These are phyloP conservation scores for Grifola frondosa DNA, from an alignment of 1,284 basidiomycete species.

Conservation along the genomic window DNA sequence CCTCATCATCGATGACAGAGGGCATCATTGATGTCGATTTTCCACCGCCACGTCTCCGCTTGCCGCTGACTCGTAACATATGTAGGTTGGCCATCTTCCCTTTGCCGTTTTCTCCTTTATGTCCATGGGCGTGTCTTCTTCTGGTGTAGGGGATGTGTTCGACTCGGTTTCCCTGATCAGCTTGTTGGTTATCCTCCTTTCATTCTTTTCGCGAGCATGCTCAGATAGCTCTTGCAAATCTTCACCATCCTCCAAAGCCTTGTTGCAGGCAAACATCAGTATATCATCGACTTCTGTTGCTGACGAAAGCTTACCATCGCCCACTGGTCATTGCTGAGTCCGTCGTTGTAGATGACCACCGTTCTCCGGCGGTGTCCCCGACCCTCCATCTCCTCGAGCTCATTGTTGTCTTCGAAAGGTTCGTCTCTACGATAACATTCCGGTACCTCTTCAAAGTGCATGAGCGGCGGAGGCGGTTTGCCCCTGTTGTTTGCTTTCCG, in stretches of 20 bases:
- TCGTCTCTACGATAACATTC: conserved; percentile 87
- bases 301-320: conserved; percentile 56
- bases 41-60: conserved; percentile 63
- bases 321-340: conserved; percentile 94
- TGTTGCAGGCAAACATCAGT: no score
- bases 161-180: conserved; percentile 30
- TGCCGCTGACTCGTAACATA: conserved; percentile 43
- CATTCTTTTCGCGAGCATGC: conserved; percentile 56
- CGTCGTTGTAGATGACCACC: conserved; percentile 91
- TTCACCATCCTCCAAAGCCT: conserved; percentile 85
- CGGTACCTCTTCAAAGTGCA: conserved; percentile 88
- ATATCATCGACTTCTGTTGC: no score
- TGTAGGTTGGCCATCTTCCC: conserved; percentile 52
- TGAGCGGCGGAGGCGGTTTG: conserved; percentile 75
- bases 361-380: conserved; percentile 82
- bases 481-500: conserved; percentile 73
- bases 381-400: conserved; percentile 71
- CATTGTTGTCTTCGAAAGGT: conserved; percentile 67
- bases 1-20: conserved; percentile 64
- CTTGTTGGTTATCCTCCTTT: conserved; percentile 42
- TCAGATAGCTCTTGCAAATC: conserved; percentile 77
- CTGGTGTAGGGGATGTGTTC: conserved; percentile 60
- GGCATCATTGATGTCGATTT: conserved; percentile 79
- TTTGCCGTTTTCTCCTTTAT: conserved; percentile 69
- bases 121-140: conserved; percentile 49